Percentiles rank a stretch among this genome's conserved stretches.
phyloP scores from a whole-genome alignment of 1,284 basidiomycete genomes.

The Mycena citricolor region DNA sequence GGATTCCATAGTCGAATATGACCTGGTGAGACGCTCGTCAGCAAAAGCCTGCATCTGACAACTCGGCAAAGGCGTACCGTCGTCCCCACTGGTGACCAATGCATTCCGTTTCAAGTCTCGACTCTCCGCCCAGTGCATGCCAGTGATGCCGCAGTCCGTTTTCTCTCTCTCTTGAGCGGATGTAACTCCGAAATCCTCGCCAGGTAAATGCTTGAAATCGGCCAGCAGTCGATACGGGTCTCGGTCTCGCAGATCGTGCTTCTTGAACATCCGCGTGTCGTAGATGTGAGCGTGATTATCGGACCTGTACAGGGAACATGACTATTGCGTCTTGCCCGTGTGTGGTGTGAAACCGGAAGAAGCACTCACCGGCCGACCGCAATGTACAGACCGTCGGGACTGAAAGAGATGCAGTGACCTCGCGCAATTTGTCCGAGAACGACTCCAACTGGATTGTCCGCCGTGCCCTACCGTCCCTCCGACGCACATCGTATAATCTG shows the following conservation, averaged over 20 bases:
- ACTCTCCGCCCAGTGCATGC: constrained; percentile 56
- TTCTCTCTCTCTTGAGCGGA: constrained; percentile 30
- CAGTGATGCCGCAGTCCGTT: constrained; percentile 50
- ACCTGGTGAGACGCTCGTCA: constrained; percentile 42
- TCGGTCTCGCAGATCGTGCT: too few relatives aligned
- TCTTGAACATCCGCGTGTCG: constrained; percentile 53
- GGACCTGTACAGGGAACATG: constrained; percentile 23
- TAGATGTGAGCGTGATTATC: constrained; percentile 64
- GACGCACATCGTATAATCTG: constrained; percentile 53
- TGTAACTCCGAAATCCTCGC: constrained; percentile 30
- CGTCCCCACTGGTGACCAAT: constrained; percentile 61
- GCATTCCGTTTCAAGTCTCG: constrained; percentile 40
- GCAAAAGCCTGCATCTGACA: constrained; percentile 12
- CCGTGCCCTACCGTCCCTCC: constrained; percentile 29
- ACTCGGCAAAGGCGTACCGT: constrained; percentile 45
- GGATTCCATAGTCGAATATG: constrained; percentile 70
- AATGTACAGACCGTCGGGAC: constrained; percentile 60
- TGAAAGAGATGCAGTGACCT: constrained; percentile 52
- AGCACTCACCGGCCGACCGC: constrained; percentile 45
- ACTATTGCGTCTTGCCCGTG: too few relatives aligned
- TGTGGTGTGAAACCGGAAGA: too few relatives aligned
- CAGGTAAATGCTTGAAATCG: constrained; percentile 53
- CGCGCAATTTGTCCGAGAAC: constrained; percentile 36
- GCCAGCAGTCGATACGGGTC: constrained; percentile 46
- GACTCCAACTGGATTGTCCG: constrained; percentile 32